Base-by-base conservation (phyloP, 2,329 filamentous ascomycete genomes). In the Plectosphaerella plurivora region DNA sequence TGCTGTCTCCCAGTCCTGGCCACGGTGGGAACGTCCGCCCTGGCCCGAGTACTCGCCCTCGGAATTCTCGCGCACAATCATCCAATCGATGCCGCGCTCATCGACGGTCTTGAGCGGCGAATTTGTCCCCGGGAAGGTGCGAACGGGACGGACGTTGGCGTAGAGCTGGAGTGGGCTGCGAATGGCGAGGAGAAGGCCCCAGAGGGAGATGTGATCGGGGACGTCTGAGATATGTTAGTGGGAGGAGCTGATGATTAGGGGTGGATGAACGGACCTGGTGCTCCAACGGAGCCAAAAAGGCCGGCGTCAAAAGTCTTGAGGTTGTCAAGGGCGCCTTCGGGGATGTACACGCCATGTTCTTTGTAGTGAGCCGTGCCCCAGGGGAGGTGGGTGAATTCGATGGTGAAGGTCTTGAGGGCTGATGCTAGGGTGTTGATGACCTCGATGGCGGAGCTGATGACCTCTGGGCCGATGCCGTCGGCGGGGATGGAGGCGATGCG, bases 401-500 rank as follows among this genome's bases (percentile, higher is more conserved):
- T 48, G 15, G 46, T 48, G 33, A 48, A 48, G 28, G 18, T 48
- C 16, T 48, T 48, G 46, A 48, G 46, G 28, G 28, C 37, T 11
- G 46, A 48, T 3, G 46, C 33, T 22, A 48, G 33, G 28, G 46
- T 48, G 11, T 48, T 48, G n/a, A 48, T 33, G 33, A 48, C 46
- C 16, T 35, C 46, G n/a, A 48, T 48, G 33, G 46, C 46, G 18
- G 46, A 48, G 46, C 46, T 48, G 46, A 48, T 48, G n/a, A 37
- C 46, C 65, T 89, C 86, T 1, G 78, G 78, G 2, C 86, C 86
- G 55, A 89, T 88, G 51, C 86, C 86, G 61, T 89, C 86, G 8
- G 82, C 86, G 0, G 84, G 83, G 51, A 89, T 86, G 28, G 75
- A 77, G n/a, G 84, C 84, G 55, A 87, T 83, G 45, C 53, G 53